Conservation (phyloP, 2,329 filamentous ascomycete genomes). For the Blastomyces emzantsi region DNA sequence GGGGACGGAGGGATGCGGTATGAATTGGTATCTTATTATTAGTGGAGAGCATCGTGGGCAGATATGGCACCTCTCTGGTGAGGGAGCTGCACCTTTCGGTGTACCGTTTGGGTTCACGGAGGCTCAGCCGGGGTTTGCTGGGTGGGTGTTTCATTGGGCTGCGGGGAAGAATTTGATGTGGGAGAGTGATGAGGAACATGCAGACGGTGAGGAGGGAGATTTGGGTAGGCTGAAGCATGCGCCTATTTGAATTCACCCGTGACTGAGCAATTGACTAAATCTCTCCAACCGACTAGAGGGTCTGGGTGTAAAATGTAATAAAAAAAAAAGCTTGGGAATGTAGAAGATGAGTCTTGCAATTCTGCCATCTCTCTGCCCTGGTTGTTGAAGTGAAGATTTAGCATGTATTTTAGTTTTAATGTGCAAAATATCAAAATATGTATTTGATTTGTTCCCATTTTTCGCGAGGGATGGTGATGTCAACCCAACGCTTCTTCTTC, state of each 20-base stretch:
- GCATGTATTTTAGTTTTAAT: neutral
- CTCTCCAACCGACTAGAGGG: no score
- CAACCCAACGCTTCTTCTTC: no score
- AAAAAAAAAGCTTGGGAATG: no score
- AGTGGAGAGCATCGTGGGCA: conserved; percentile 2
- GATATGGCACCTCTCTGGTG: neutral
- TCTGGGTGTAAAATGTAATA: no score
- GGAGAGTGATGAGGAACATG: neutral
- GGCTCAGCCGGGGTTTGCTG: conserved; percentile 1
- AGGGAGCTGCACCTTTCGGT: neutral
- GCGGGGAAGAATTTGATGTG: neutral
- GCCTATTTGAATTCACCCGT: neutral
- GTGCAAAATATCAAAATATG: no score
- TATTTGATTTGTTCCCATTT: no score
- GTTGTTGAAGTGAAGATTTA: neutral
- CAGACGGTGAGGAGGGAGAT: neutral
- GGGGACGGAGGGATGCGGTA: conserved; percentile 5
- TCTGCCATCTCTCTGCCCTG: neutral
- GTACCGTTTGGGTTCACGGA: neutral
- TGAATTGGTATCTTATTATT: conserved; percentile 6
- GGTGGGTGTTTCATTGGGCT: conserved; percentile 7
- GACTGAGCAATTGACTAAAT: neutral
- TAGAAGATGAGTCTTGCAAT: no score
- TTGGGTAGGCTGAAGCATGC: neutral
- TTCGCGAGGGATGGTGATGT: no score